Base-by-base conservation (phyloP, 345 rosid genomes). In the Citrus unshiu region DNA sequence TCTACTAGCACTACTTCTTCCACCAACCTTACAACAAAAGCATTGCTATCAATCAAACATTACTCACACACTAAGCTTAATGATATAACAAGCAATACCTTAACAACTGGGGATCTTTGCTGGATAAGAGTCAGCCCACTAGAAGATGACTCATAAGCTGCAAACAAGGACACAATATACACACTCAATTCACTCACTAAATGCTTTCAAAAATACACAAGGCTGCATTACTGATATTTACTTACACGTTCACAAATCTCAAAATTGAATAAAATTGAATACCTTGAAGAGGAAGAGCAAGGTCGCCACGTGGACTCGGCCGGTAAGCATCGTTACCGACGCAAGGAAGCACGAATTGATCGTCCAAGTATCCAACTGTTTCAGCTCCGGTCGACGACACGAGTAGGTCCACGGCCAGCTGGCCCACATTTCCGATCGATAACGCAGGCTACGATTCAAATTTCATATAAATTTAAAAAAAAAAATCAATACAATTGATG, bases 371-470 rank as follows among this genome's bases (percentile, higher is more conserved):
- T 51, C 97, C 95, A 65, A 91, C 74, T 80, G 90, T 88, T 81
- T 90, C 92, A 0, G 94, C 99, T 66, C 74, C 82, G 25, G 79
- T 87, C 2, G 97, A 88, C 13, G 98, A 90, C n/a, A 96, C 90
- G 79, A 96, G 75, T 57, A 94, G 85, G 89, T 96, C 99, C 78
- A 90, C 88, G 1, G 97, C 97, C 10, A 96, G 87, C 85, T 96
- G 97, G 58, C 97, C 98, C 60, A 93, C 98, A 79, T 94, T 96
- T 76, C 99, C 98, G 51, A 91, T 90, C 58, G 97, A 96, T 71
- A 96, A 76, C 34, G 98, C 98, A 46, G 98, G 99, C 97, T 96
- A 60, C 68, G 7, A 49, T 75, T 62, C 49, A 14, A 75, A 66
- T 74, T 46, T 46, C n/a, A 29, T 0, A 13, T 65, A 70, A 46